Evolutionary conservation across 2,329 filamentous ascomycete genomes (phyloP).

Genomic region (Hypoxylon sp.): DNA sequence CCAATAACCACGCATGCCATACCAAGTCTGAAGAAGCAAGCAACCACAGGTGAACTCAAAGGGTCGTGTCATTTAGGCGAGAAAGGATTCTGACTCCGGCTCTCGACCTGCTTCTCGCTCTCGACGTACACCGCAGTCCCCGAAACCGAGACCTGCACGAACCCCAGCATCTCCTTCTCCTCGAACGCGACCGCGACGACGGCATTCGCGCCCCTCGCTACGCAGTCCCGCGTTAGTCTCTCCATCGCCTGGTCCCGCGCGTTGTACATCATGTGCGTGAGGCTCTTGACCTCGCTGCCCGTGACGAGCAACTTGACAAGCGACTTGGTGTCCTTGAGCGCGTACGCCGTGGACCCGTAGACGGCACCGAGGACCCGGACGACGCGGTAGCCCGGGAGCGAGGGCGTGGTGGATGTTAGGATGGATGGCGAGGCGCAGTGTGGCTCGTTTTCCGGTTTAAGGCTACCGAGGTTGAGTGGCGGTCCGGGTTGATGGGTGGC

Average conservation of each 20-base stretch:
- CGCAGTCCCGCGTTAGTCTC: conserved; percentile 42
- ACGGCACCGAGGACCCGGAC: conserved; percentile 40
- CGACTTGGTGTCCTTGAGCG: conserved; percentile 44
- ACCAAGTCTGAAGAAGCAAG: conserved; percentile 5
- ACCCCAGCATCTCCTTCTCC: conserved; percentile 44
- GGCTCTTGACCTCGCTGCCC: conserved; percentile 39
- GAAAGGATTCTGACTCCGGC: no score
- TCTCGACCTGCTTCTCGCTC: conserved; percentile 36
- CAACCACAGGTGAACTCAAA: neutral
- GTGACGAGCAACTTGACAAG: conserved; percentile 33
- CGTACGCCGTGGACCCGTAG: conserved; percentile 43
- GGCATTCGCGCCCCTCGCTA: conserved; percentile 44
- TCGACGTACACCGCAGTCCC: conserved; percentile 46
- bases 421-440: conserved; percentile 40
- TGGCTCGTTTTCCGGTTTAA: conserved; percentile 39
- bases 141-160: conserved; percentile 43
- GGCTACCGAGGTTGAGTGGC: conserved; percentile 23
- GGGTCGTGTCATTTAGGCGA: conserved; percentile 20
- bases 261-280: conserved; percentile 44
- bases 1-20: neutral
- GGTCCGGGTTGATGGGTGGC: conserved; percentile 8
- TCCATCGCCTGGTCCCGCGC: conserved; percentile 44
- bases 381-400: conserved; percentile 43
- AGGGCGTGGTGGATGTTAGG: conserved; percentile 41
- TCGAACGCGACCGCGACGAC: conserved; percentile 40